phyloP scores from a whole-genome alignment of 805 yeast species.

The Saccharomycopsis amapae region DNA sequence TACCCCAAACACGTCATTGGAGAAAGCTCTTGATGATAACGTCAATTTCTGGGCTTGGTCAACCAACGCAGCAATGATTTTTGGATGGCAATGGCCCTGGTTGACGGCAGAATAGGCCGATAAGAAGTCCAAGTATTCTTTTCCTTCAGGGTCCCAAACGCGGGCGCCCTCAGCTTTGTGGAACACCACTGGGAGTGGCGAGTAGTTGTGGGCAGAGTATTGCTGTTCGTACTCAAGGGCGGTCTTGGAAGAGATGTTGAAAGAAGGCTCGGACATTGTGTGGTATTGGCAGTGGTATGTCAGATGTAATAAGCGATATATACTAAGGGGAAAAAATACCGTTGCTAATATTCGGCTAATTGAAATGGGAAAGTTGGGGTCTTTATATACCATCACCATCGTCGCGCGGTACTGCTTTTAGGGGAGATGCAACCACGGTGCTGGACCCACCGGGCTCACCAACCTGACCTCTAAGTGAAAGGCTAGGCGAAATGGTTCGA shows the following conservation, averaged over 20 bases:
- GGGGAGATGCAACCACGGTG: not conserved
- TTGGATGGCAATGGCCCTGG: conserved; percentile 97
- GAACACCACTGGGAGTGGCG: conserved; percentile 93
- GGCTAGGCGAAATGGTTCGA: conserved; percentile 11
- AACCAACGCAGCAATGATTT: conserved; percentile 72
- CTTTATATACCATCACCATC: no score
- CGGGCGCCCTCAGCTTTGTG: conserved; percentile 82
- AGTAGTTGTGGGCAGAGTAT: conserved; percentile 95
- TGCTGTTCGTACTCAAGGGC: conserved; percentile 64
- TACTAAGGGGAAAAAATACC: not conserved
- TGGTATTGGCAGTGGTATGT: not conserved
- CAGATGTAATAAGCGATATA: not conserved
- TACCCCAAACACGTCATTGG: conserved; percentile 78
- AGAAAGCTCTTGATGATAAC: conserved; percentile 85
- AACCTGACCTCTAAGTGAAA: conserved; percentile 18
- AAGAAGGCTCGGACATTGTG: conserved; percentile 27
- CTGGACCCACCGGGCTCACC: not conserved
- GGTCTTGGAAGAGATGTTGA: conserved; percentile 51
- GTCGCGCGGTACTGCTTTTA: not conserved
- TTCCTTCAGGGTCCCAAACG: conserved; percentile 98
- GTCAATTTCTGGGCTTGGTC: conserved; percentile 86
- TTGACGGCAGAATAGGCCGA: conserved; percentile 96
- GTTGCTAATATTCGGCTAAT: not conserved
- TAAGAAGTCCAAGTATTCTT: conserved; percentile 83
- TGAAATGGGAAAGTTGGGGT: no score